A percentile compares a stretch with the other conserved stretches of the same genome.
Evolutionary conservation across 208 protist species (phyloP).

Genomic region (Leishmania guyanensis): DNA sequence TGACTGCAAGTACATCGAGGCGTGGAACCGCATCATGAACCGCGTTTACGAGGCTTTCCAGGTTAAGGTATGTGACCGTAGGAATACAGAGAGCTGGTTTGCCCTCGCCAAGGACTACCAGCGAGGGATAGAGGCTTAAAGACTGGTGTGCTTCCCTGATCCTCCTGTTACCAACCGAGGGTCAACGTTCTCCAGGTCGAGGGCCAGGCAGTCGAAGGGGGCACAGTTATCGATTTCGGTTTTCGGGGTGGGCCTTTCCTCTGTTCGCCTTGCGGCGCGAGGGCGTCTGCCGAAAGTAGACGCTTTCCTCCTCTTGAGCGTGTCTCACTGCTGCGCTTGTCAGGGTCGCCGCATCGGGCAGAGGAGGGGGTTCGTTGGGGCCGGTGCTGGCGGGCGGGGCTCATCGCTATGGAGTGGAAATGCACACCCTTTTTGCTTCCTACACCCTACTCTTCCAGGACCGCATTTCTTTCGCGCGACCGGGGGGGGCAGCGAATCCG

Average conservation of each 20-base stretch:
- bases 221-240: too few relatives aligned
- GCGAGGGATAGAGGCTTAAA: slow-evolving; percentile 8
- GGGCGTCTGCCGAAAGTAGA: too few relatives aligned
- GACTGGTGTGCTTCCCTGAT: not conserved
- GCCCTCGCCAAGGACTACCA: slow-evolving; percentile 27
- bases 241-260: too few relatives aligned
- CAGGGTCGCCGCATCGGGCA: too few relatives aligned
- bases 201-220: too few relatives aligned
- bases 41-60: slow-evolving; percentile 88
- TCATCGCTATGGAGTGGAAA: not conserved
- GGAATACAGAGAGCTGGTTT: slow-evolving; percentile 59
- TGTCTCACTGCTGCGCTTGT: too few relatives aligned
- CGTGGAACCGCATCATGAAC: slow-evolving; percentile 79
- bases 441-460: not conserved
- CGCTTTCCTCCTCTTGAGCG: too few relatives aligned
- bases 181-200: not conserved
- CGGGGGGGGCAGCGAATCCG: too few relatives aligned
- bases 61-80: slow-evolving; percentile 51
- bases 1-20: slow-evolving; percentile 38
- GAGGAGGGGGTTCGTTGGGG: too few relatives aligned
- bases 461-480: not conserved
- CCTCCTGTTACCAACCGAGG: not conserved
- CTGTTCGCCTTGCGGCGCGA: too few relatives aligned
- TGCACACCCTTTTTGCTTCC: not conserved
- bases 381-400: not conserved